Conservation (phyloP, 106 monocot genomes). For the Allium fistulosum region DNA sequence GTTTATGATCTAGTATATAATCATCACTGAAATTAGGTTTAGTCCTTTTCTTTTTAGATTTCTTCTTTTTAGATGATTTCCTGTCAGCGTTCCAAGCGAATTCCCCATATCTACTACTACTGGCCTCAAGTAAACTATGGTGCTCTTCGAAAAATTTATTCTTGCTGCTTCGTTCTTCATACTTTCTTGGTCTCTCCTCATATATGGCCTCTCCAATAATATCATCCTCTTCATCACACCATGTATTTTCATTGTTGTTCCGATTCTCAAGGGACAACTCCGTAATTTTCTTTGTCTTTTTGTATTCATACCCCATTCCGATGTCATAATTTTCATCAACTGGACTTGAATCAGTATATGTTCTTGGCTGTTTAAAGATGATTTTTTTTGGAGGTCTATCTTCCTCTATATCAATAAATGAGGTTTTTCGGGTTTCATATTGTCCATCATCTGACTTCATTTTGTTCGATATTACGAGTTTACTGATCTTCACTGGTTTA, state of each 20-base stretch:
- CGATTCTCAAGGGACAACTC: conserved; percentile 51
- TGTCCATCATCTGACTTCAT: conserved; percentile 34
- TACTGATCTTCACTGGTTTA: conserved; percentile 53
- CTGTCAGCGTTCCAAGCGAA: conserved; percentile 27
- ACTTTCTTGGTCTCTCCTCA: conserved; percentile 30
- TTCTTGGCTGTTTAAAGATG: conserved; percentile 72
- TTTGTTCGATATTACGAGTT: conserved; percentile 66
- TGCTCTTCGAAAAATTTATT: conserved; percentile 39
- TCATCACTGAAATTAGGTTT: conserved; percentile 73
- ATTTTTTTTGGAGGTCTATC: conserved; percentile 76
- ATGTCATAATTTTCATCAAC: conserved; percentile 12
- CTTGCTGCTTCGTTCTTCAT: conserved; percentile 37
- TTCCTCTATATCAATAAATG: conserved; percentile 49
- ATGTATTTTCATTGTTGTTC: conserved; percentile 18
- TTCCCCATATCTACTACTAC: conserved; percentile 39
- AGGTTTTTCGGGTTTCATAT: conserved; percentile 51
- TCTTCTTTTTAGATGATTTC: conserved; percentile 37
- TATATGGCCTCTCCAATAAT: conserved; percentile 15
- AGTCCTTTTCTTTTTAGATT: conserved; percentile 51
- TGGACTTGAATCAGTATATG: conserved; percentile 14
- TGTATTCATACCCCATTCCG: conserved; percentile 37
- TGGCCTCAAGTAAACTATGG: conserved; percentile 29
- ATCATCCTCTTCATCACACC: conserved; percentile 18
- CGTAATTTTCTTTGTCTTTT: conserved; percentile 76
- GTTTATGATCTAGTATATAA: conserved; percentile 52